Evolutionary conservation across 2,329 filamentous ascomycete species (phyloP).

Genomic region (Elsinoe fawcettii): DNA sequence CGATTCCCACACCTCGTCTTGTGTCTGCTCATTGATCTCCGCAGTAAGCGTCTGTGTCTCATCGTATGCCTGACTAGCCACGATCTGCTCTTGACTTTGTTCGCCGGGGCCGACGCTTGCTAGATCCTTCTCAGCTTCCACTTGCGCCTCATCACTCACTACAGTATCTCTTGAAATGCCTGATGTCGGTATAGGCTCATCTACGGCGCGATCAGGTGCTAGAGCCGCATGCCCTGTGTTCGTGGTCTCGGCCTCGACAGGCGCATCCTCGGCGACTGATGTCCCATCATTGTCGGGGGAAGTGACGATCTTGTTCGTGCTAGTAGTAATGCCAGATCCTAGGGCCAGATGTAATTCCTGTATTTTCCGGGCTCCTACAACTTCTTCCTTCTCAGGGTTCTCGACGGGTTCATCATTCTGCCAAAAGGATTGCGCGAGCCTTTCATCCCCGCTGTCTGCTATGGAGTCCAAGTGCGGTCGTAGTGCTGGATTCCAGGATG

Average conservation of each 20-base stretch:
- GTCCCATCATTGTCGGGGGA: not conserved
- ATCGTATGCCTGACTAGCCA: too few relatives aligned
- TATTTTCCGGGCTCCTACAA: not conserved
- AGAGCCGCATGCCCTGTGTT: not conserved
- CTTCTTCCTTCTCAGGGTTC: not conserved
- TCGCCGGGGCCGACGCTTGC: too few relatives aligned
- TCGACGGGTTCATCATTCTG: not conserved
- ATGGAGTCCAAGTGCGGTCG: constrained; percentile 35
- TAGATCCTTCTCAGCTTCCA: too few relatives aligned
- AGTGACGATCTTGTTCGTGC: not conserved
- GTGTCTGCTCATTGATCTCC: too few relatives aligned
- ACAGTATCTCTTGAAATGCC: not conserved
- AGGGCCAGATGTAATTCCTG: not conserved
- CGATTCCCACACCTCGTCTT: not conserved
- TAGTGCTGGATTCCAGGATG: constrained; percentile 51
- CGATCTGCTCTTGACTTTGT: too few relatives aligned
- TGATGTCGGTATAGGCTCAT: not conserved
- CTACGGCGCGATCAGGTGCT: not conserved
- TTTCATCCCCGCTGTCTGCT: not conserved
- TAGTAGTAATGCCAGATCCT: not conserved
- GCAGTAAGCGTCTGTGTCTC: too few relatives aligned
- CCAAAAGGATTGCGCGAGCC: constrained; percentile 15
- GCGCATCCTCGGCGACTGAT: not conserved
- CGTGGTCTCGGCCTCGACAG: not conserved
- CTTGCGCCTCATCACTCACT: too few relatives aligned